These are phyloP conservation scores for Verticillium alfalfae DNA, from an alignment of 2,329 filamentous ascomycete genomes.

Conservation along the genomic window DNA sequence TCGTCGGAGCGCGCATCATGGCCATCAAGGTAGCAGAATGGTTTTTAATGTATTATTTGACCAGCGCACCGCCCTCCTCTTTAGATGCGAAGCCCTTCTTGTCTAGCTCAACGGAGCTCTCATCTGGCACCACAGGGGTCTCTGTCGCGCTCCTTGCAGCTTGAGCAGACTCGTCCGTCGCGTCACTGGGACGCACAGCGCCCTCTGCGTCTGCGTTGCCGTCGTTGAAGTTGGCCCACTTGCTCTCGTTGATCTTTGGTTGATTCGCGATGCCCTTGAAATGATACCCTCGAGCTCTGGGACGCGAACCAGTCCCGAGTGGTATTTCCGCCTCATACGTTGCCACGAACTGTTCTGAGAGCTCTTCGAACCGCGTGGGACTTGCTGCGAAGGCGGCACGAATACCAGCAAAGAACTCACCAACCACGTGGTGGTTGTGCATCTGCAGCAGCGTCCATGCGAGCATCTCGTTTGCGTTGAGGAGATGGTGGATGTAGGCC, in stretches of 20 bases:
- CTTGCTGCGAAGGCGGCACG: slow-evolving; percentile 42
- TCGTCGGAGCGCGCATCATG: not conserved
- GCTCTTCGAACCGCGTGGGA: slow-evolving; percentile 28
- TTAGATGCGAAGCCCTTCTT: slow-evolving; percentile 47
- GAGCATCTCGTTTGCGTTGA: slow-evolving; percentile 91
- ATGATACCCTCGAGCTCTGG: slow-evolving; percentile 77
- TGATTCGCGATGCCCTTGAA: slow-evolving; percentile 65
- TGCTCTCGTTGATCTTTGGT: slow-evolving; percentile 61
- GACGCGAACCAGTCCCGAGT: slow-evolving; percentile 68
- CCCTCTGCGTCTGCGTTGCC: not conserved
- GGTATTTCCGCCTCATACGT: slow-evolving; percentile 69
- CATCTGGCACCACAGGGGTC: slow-evolving; percentile 42
- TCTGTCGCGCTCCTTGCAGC: slow-evolving; percentile 42
- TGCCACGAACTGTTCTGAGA: slow-evolving; percentile 54
- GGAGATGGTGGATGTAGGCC: slow-evolving; percentile 82
- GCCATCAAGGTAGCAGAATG: not conserved
- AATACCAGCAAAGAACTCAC: slow-evolving; percentile 67
- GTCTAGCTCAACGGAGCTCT: slow-evolving; percentile 42
- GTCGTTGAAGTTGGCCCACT: slow-evolving; percentile 53
- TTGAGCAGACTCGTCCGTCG: slow-evolving; percentile 22
- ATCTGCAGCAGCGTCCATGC: slow-evolving; percentile 90
- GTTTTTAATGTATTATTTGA: not conserved
- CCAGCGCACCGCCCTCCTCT: not conserved
- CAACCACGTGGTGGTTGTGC: slow-evolving; percentile 76
- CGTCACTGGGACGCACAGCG: slow-evolving; percentile 6